Evolutionary conservation across 140 eudicot genomes (phyloP).

Genomic region (Cichorium intybus): DNA sequence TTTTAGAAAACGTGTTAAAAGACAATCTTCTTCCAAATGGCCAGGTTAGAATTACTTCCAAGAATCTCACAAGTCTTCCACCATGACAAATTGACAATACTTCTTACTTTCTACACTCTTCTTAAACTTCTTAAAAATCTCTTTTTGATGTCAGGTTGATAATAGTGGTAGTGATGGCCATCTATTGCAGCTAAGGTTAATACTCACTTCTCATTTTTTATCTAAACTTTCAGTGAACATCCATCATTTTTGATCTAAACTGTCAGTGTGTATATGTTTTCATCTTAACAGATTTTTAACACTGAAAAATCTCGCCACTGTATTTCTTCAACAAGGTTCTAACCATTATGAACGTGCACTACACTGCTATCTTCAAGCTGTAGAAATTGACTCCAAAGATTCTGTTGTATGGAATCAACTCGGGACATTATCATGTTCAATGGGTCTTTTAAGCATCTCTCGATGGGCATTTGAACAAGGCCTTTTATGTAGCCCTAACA

Average conservation of each 20-base stretch:
- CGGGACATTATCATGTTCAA: slow-evolving; percentile 92
- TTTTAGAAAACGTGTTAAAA: slow-evolving; percentile 67
- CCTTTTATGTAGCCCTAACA: slow-evolving; percentile 89
- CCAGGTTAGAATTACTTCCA: slow-evolving; percentile 45
- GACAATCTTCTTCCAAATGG: slow-evolving; percentile 71
- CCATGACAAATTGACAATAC: slow-evolving; percentile 1
- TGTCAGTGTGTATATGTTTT: slow-evolving; percentile 4
- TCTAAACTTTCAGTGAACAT: slow-evolving; percentile 5
- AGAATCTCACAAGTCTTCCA: not conserved
- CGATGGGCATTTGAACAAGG: slow-evolving; percentile 99
- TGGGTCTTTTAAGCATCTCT: slow-evolving; percentile 84
- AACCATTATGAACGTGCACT: slow-evolving; percentile 65
- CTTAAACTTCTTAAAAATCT: not conserved
- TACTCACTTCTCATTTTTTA: not conserved
- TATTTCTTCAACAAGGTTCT: slow-evolving; percentile 85
- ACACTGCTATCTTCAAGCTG: slow-evolving; percentile 95
- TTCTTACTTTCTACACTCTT: slow-evolving; percentile 13
- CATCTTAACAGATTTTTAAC: slow-evolving; percentile 66
- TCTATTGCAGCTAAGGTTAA: slow-evolving; percentile 84
- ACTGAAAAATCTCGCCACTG: slow-evolving; percentile 89
- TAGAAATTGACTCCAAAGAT: slow-evolving; percentile 90
- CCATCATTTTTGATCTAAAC: slow-evolving; percentile 19
- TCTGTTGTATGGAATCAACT: slow-evolving; percentile 97
- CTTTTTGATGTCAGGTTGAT: slow-evolving; percentile 52
- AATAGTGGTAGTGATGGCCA: slow-evolving; percentile 79